Percentiles rank a stretch among this genome's conserved stretches.
Evolutionary conservation across 106 monocot species (phyloP).

Genomic region (Amphibolis antarctica): DNA sequence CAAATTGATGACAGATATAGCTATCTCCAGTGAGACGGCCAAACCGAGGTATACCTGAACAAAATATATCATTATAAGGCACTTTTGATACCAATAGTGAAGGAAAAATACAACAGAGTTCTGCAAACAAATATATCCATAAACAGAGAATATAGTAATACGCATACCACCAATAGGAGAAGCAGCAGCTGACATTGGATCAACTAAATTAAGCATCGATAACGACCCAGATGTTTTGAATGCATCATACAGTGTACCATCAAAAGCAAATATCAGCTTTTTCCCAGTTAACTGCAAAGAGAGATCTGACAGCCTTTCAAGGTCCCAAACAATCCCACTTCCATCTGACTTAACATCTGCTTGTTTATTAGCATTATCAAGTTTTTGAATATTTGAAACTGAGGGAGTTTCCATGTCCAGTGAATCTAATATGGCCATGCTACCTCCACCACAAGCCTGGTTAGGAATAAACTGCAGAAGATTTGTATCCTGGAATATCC

Average conservation of each 20-base stretch:
- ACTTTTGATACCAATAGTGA: not conserved
- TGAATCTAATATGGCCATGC: conserved; percentile 94
- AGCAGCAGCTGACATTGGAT: conserved; percentile 90
- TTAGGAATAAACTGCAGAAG: conserved; percentile 90
- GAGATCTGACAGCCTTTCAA: conserved; percentile 64
- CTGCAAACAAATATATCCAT: not conserved
- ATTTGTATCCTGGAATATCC: conserved; percentile 92
- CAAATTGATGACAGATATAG: conserved; percentile 66
- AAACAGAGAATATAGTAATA: not conserved
- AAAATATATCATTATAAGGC: not conserved
- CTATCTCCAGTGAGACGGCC: conserved; percentile 90
- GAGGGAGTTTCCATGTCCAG: conserved; percentile 52
- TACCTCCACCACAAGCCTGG: conserved; percentile 92
- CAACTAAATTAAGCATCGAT: conserved; percentile 92
- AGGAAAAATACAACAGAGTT: conserved; percentile 4
- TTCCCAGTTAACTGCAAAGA: conserved; percentile 78
- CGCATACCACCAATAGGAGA: conserved; percentile 92
- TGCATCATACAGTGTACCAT: conserved; percentile 83
- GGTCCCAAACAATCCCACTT: conserved; percentile 95
- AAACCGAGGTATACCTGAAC: conserved; percentile 89
- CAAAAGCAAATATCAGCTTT: conserved; percentile 97
- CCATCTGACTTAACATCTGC: conserved; percentile 54
- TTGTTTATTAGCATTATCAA: conserved; percentile 53
- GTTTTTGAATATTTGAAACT: conserved; percentile 48
- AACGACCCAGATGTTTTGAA: conserved; percentile 68